Evolutionary conservation across 2,329 filamentous ascomycete species (phyloP).

Genomic region (Scytalidium lignicola): DNA sequence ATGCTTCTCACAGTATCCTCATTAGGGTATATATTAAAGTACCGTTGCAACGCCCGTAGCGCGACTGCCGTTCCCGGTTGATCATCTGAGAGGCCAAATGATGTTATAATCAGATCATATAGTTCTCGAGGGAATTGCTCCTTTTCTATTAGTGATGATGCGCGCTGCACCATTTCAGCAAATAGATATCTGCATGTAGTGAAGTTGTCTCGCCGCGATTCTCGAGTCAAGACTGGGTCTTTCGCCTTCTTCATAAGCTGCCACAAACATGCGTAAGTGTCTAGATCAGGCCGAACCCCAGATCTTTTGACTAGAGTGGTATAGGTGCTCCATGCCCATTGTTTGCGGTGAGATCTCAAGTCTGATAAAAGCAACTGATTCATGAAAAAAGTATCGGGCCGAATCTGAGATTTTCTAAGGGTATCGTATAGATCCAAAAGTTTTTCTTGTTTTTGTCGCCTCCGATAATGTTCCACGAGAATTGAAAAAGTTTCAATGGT

Average conservation of each 20-base stretch:
- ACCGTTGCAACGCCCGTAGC: slow-evolving; percentile 36
- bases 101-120: slow-evolving; percentile 46
- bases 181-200: slow-evolving; percentile 30
- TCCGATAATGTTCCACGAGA: slow-evolving; percentile 66
- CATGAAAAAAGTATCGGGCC: slow-evolving; percentile 68
- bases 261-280: slow-evolving; percentile 27
- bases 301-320: slow-evolving; percentile 10
- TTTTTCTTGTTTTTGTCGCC: slow-evolving; percentile 51
- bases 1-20: slow-evolving; percentile 41
- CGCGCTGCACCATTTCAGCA: slow-evolving; percentile 43
- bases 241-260: slow-evolving; percentile 18
- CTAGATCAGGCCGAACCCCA: slow-evolving; percentile 19
- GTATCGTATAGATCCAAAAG: slow-evolving; percentile 58
- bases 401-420: slow-evolving; percentile 58
- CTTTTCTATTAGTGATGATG: slow-evolving; percentile 23
- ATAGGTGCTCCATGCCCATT: slow-evolving; percentile 22
- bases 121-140: slow-evolving; percentile 40
- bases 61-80: slow-evolving; percentile 43
- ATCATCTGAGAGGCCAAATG: slow-evolving; percentile 45
- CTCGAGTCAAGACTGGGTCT: slow-evolving; percentile 12
- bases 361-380: slow-evolving; percentile 64
- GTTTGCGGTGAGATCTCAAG: slow-evolving; percentile 10
- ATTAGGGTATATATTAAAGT: slow-evolving; percentile 40
- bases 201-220: slow-evolving; percentile 4
- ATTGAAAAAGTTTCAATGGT: slow-evolving; percentile 75